A percentile compares a stretch with the other conserved stretches of the same genome.
Evolutionary conservation across 805 yeast genomes (phyloP).

Genomic region (Hanseniaspora pseudoguilliermondii): DNA sequence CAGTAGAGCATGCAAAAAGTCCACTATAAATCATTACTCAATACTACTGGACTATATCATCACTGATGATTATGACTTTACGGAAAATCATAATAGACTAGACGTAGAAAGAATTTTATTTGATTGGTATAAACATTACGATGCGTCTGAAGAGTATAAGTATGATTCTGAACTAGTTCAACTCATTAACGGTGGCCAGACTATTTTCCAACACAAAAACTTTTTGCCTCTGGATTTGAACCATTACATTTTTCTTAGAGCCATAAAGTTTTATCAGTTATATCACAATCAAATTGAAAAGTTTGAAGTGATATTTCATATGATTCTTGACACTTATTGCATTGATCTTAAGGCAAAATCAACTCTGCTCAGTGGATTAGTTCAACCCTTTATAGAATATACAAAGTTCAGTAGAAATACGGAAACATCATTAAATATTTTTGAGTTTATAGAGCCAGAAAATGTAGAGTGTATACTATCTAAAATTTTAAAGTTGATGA

Average conservation of each 20-base stretch:
- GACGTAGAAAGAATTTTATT: neutral
- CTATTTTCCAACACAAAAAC: neutral
- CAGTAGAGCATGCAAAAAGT: neutral
- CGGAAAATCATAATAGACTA: neutral
- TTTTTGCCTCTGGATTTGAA: neutral
- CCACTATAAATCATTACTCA: neutral
- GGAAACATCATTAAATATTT: neutral
- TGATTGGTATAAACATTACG: constrained; percentile 4
- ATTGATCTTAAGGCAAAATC: neutral
- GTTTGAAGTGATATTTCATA: neutral
- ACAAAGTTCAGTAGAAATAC: neutral
- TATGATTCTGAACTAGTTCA: neutral
- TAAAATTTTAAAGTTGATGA: neutral
- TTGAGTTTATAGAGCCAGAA: neutral
- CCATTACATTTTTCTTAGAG: constrained; percentile 1
- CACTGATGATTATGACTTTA: neutral
- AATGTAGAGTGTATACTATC: neutral
- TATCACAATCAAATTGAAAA: neutral
- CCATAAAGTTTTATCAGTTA: neutral
- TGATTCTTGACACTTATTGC: neutral
- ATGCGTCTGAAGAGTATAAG: neutral
- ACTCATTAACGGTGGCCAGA: neutral
- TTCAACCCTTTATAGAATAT: constrained; percentile 3
- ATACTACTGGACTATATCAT: constrained; percentile 4
- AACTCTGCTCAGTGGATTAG: neutral